Evolutionary conservation across 768 basidiomycete genomes (phyloP).

Genomic region (Strobilomyces echinocephalus): DNA sequence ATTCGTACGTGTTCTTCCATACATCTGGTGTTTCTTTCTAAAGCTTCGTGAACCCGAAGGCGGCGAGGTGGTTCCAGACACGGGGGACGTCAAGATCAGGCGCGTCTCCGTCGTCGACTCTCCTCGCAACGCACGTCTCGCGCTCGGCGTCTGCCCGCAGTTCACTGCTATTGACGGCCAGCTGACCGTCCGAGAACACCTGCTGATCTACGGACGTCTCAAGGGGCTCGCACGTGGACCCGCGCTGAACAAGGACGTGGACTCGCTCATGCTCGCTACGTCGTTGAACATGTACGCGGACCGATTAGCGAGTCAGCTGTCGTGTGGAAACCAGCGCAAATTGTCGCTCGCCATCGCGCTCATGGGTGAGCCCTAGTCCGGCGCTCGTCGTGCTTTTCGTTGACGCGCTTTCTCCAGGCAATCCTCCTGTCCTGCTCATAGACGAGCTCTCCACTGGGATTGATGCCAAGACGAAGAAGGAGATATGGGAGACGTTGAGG

Average conservation of each 20-base stretch:
- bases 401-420: conserved; percentile 40
- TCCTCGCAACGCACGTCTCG: conserved; percentile 58
- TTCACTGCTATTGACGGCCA: conserved; percentile 80
- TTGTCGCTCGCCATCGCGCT: conserved; percentile 71
- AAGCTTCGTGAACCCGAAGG: conserved; percentile 34
- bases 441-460: conserved; percentile 84
- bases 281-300: conserved; percentile 59
- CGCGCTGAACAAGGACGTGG: conserved; percentile 51
- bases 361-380: conserved; percentile 41
- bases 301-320: conserved; percentile 67
- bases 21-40: neutral
- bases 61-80: conserved; percentile 62
- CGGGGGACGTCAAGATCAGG: conserved; percentile 65
- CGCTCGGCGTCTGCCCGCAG: conserved; percentile 79
- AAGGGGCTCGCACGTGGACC: conserved; percentile 56
- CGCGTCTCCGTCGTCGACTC: conserved; percentile 61
- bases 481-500: conserved; percentile 75
- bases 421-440: conserved; percentile 72
- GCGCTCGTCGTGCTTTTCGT: too few relatives aligned
- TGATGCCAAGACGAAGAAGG: conserved; percentile 78
- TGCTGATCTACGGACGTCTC: conserved; percentile 65
- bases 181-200: conserved; percentile 73
- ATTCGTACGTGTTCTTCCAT: conserved; percentile 49
- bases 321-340: conserved; percentile 78
- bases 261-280: conserved; percentile 54